Conservation (phyloP, 148 eudicot species). For the Rheum nobile region DNA sequence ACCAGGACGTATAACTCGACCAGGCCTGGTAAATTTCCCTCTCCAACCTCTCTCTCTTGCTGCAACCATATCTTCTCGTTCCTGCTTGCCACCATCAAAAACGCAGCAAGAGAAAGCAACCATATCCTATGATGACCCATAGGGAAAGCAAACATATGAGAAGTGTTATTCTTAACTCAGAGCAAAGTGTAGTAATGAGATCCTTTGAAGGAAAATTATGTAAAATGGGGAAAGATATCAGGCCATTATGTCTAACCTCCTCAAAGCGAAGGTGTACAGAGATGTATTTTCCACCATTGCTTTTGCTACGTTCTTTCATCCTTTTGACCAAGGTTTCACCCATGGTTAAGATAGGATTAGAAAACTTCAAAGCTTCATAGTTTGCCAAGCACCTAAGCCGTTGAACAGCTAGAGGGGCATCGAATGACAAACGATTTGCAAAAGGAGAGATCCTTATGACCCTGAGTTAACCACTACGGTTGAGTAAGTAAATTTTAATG, state of each 20-base stretch:
- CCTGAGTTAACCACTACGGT: constrained; percentile 31
- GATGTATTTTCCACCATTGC: constrained; percentile 75
- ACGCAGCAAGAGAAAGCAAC: constrained; percentile 98
- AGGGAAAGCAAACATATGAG: background rate
- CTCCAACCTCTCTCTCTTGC: constrained; percentile 99
- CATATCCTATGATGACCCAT: constrained; percentile 59
- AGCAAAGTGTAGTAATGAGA: background rate
- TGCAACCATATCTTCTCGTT: constrained; percentile 75
- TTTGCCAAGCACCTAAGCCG: constrained; percentile 89
- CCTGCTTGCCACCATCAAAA: constrained; percentile 79
- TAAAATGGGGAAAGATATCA: background rate
- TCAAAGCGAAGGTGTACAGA: constrained; percentile 99
- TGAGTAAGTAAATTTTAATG: constrained; percentile 6
- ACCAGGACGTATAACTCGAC: constrained; percentile 83
- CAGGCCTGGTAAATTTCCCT: constrained; percentile 92
- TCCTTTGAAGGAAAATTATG: background rate
- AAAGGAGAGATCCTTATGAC: constrained; percentile 96
- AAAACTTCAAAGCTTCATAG: constrained; percentile 84
- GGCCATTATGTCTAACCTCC: constrained; percentile 51
- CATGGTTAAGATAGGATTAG: constrained; percentile 55
- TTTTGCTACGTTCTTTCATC: constrained; percentile 80
- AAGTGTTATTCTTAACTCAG: background rate
- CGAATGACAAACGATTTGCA: constrained; percentile 90
- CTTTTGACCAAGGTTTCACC: constrained; percentile 70
- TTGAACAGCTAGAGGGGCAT: constrained; percentile 91